Evolutionary conservation across 768 basidiomycete species (phyloP).

Genomic region (Neoboletus subvelutipes): DNA sequence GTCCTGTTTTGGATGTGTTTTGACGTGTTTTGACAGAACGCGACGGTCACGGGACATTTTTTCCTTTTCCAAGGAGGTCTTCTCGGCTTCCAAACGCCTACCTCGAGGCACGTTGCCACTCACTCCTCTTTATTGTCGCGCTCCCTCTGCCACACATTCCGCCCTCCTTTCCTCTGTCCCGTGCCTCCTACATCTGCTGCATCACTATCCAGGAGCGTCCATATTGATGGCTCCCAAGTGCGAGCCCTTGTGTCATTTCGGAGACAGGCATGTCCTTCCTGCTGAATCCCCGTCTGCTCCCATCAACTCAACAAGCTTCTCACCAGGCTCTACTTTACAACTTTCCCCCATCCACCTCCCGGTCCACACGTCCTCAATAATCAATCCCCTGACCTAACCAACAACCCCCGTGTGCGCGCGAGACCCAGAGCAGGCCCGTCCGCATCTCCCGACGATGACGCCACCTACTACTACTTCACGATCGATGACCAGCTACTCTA

Average conservation of each 20-base stretch:
- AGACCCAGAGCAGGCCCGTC: slow-evolving; percentile 59
- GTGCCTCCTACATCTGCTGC: slow-evolving; percentile 7
- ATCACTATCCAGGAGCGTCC: slow-evolving; percentile 1
- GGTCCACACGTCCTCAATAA: slow-evolving; percentile 63
- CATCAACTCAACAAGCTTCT: slow-evolving; percentile 2
- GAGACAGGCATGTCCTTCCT: slow-evolving; percentile 58
- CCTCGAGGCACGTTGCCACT: slow-evolving; percentile 32
- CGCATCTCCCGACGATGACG: slow-evolving; percentile 69
- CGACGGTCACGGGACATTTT: slow-evolving; percentile 38
- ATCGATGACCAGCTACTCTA: slow-evolving; percentile 92
- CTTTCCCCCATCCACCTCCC: slow-evolving; percentile 79
- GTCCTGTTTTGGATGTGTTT: slow-evolving; percentile 18
- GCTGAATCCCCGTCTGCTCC: slow-evolving; percentile 5
- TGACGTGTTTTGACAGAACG: slow-evolving; percentile 27
- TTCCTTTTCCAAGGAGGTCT: slow-evolving; percentile 34
- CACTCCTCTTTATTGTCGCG: slow-evolving; percentile 26
- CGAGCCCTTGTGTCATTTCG: slow-evolving; percentile 78
- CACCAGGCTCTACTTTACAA: slow-evolving; percentile 80
- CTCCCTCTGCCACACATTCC: slow-evolving; percentile 11
- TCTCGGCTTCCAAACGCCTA: slow-evolving; percentile 24
- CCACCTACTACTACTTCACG: slow-evolving; percentile 86
- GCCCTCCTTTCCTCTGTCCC: slow-evolving; percentile 2
- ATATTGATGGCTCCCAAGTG: slow-evolving; percentile 47
- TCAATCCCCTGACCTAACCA: slow-evolving; percentile 47
- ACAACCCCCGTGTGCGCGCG: slow-evolving; percentile 62